Evolutionary conservation across 202 grass and related monocot genomes (phyloP).

Genomic region (Saccharum hybrid): DNA sequence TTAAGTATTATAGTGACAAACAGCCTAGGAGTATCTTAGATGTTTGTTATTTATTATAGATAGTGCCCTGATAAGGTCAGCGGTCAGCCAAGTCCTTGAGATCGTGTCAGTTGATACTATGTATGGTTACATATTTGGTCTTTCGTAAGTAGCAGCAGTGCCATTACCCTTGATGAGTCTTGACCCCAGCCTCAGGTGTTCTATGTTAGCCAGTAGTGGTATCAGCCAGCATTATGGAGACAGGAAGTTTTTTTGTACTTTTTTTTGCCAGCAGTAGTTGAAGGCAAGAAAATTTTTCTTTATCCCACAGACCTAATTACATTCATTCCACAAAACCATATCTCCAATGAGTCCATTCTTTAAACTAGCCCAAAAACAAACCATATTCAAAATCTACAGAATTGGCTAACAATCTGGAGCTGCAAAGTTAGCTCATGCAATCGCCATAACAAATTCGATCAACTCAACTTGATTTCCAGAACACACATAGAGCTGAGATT

Average conservation of each 20-base stretch:
- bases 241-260: background rate
- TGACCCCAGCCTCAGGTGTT: background rate
- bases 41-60: slow-evolving; percentile 14
- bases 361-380: background rate
- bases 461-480: background rate
- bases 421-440: background rate
- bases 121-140: background rate
- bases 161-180: background rate
- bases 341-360: background rate
- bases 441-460: slow-evolving; percentile 1
- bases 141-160: background rate
- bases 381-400: background rate
- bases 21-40: background rate
- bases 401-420: background rate
- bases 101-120: background rate
- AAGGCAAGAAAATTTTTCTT: background rate
- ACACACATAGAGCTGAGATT: background rate
- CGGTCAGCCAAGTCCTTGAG: background rate
- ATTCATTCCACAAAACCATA: slow-evolving; percentile 1
- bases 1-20: background rate
- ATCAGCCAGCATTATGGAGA: background rate
- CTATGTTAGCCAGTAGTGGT: background rate
- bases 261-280: background rate
- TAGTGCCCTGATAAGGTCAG: background rate
- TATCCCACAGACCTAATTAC: background rate